Evolutionary conservation across 2,329 filamentous ascomycete genomes (phyloP).

Genomic region (Xylariaceae sp.): DNA sequence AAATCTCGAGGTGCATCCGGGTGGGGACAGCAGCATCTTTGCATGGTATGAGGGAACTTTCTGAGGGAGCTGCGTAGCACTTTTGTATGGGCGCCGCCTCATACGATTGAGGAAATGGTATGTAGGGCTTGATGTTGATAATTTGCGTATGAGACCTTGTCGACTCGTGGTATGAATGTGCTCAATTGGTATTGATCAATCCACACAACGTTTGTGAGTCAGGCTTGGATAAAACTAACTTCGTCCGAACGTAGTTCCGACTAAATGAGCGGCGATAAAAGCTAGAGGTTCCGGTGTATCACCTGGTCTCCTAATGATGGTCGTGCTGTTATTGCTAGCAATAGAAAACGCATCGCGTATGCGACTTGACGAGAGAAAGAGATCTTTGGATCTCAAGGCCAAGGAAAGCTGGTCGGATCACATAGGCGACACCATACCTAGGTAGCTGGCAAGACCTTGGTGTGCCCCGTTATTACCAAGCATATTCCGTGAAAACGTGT

Average conservation of each 20-base stretch:
- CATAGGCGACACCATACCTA: no score
- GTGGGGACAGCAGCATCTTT: constrained; percentile 5
- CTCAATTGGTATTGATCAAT: neutral
- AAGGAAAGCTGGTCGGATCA: no score
- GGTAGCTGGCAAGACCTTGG: no score
- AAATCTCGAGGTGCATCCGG: constrained; percentile 26
- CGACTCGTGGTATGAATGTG: neutral
- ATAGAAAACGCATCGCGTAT: no score
- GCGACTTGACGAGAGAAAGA: no score
- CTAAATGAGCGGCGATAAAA: neutral
- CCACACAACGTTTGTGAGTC: neutral
- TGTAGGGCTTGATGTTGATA: neutral
- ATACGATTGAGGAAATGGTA: neutral
- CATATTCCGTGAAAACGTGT: no score
- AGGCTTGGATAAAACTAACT: neutral
- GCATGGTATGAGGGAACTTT: neutral
- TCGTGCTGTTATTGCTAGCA: neutral
- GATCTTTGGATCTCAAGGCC: no score
- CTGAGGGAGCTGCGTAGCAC: neutral
- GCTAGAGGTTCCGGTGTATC: neutral
- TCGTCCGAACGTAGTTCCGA: constrained; percentile 6
- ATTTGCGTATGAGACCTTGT: neutral
- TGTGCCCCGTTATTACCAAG: no score
- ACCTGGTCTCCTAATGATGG: neutral
- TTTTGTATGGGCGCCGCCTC: neutral